A percentile compares a stretch with the other conserved stretches of the same genome.
Conservation (phyloP, 371 early-diverging fungal species). For the Basidiobolus meristosporus region DNA sequence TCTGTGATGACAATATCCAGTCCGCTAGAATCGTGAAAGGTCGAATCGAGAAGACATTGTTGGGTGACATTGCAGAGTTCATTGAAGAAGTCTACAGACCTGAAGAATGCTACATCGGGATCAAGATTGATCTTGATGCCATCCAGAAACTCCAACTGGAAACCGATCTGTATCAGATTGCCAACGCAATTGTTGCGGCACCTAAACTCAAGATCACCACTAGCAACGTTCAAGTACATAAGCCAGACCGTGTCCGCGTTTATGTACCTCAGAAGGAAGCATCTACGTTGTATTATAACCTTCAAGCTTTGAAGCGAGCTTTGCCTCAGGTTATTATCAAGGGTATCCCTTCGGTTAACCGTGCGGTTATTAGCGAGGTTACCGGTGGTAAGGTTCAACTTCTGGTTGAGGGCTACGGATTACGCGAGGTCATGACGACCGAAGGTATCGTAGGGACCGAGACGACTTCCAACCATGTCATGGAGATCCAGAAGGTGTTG, state of each 20-base stretch:
- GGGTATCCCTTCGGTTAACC: slow-evolving; percentile 70
- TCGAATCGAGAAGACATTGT: slow-evolving; percentile 70
- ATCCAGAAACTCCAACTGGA: slow-evolving; percentile 57
- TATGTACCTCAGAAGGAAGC: slow-evolving; percentile 45
- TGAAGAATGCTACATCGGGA: slow-evolving; percentile 49
- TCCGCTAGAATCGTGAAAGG: slow-evolving; percentile 91
- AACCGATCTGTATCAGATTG: slow-evolving; percentile 52
- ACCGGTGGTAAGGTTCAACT: slow-evolving; percentile 27
- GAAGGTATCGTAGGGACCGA: slow-evolving; percentile 66
- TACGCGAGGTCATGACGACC: slow-evolving; percentile 78
- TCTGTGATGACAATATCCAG: slow-evolving; percentile 36
- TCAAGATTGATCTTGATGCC: slow-evolving; percentile 66
- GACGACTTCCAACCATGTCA: slow-evolving; percentile 83
- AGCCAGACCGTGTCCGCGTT: slow-evolving; percentile 54
- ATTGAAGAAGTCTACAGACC: slow-evolving; percentile 77
- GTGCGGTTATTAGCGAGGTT: slow-evolving; percentile 74
- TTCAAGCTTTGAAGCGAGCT: slow-evolving; percentile 71
- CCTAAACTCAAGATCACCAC: slow-evolving; percentile 73
- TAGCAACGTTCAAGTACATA: slow-evolving; percentile 52
- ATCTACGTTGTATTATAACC: slow-evolving; percentile 36
- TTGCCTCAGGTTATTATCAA: slow-evolving; percentile 61
- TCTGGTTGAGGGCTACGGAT: slow-evolving; percentile 88
- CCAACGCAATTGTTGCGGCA: slow-evolving; percentile 51
- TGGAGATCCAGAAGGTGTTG: slow-evolving; percentile 82
- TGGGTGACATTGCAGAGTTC: slow-evolving; percentile 81